Evolutionary conservation across 805 yeast genomes (phyloP).

Genomic region (Peterozyma toletana): DNA sequence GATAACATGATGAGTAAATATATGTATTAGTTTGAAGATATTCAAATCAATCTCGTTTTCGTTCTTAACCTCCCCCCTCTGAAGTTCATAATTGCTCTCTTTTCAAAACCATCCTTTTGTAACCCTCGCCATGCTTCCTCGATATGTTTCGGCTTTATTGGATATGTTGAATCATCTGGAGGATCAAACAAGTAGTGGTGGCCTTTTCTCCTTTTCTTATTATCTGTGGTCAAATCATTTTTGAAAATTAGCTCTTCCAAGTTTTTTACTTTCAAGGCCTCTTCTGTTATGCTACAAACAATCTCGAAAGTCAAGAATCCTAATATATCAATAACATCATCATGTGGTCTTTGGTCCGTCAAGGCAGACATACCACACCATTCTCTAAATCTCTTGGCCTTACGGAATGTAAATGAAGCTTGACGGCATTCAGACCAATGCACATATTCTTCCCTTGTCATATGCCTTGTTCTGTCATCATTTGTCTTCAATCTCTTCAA

Average conservation of each 20-base stretch:
- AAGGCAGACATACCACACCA: constrained; percentile 88
- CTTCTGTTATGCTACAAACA: constrained; percentile 90
- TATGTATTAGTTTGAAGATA: no score
- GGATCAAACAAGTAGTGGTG: constrained; percentile 72
- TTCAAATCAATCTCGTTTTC: constrained; percentile 42
- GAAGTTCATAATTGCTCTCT: constrained; percentile 61
- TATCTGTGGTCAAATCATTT: constrained; percentile 29
- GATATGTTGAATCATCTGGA: constrained; percentile 77
- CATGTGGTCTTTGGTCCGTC: constrained; percentile 88
- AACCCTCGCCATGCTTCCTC: constrained; percentile 84
- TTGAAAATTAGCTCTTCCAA: constrained; percentile 37
- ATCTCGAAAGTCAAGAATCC: constrained; percentile 96
- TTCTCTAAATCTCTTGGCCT: constrained; percentile 88
- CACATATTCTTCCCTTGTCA: constrained; percentile 96
- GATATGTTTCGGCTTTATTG: constrained; percentile 73
- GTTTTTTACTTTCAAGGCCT: constrained; percentile 69
- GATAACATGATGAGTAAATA: no score
- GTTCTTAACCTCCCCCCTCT: constrained; percentile 59
- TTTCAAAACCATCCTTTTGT: constrained; percentile 50
- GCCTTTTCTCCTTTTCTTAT: constrained; percentile 31
- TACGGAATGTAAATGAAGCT: constrained; percentile 92
- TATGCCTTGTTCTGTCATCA: constrained; percentile 84
- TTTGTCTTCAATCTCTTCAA: constrained; percentile 83
- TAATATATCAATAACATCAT: constrained; percentile 91
- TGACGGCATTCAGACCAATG: constrained; percentile 99